These are phyloP conservation scores for Cucurbitaria berberidis DNA, from an alignment of 2,329 filamentous ascomycete genomes.

Conservation along the genomic window DNA sequence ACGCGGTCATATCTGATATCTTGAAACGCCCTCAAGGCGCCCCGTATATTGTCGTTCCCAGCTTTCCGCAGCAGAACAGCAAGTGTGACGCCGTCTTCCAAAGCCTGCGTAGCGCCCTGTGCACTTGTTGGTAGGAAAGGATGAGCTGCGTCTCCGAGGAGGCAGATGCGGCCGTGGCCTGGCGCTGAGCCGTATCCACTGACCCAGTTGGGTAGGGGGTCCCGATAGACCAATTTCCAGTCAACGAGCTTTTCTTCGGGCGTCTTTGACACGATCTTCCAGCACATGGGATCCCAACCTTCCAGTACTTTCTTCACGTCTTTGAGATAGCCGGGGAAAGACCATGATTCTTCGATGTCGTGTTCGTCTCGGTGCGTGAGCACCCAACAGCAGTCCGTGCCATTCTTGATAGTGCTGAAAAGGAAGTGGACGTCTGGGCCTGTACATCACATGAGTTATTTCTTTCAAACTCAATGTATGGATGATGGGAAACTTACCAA, in stretches of 20 bases:
- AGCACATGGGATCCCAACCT: constrained; percentile 45
- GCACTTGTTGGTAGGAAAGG: constrained; percentile 61
- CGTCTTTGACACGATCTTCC: constrained; percentile 44
- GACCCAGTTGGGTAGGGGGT: constrained; percentile 61
- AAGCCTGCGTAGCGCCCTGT: constrained; percentile 61
- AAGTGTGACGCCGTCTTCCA: constrained; percentile 55
- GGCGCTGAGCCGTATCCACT: constrained; percentile 52
- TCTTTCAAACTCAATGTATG: background rate
- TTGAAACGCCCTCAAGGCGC: constrained; percentile 41
- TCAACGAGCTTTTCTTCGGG: constrained; percentile 52
- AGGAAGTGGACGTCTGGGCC: constrained; percentile 49
- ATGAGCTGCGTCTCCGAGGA: constrained; percentile 62
- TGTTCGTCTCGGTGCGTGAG: constrained; percentile 45
- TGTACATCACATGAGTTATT: constrained; percentile 3
- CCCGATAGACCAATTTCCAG: constrained; percentile 63
- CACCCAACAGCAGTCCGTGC: constrained; percentile 47
- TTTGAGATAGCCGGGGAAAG: constrained; percentile 42
- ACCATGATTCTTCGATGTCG: constrained; percentile 47
- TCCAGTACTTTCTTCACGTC: constrained; percentile 43
- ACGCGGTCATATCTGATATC: constrained; percentile 44
- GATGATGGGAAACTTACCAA: constrained; percentile 24
- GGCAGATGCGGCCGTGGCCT: constrained; percentile 52
- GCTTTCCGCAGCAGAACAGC: constrained; percentile 34
- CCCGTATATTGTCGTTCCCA: constrained; percentile 38
- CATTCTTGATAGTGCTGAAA: constrained; percentile 46